These are phyloP conservation scores for Furcasterigmium furcatum DNA, from an alignment of 2,329 filamentous ascomycete genomes.

Conservation along the genomic window DNA sequence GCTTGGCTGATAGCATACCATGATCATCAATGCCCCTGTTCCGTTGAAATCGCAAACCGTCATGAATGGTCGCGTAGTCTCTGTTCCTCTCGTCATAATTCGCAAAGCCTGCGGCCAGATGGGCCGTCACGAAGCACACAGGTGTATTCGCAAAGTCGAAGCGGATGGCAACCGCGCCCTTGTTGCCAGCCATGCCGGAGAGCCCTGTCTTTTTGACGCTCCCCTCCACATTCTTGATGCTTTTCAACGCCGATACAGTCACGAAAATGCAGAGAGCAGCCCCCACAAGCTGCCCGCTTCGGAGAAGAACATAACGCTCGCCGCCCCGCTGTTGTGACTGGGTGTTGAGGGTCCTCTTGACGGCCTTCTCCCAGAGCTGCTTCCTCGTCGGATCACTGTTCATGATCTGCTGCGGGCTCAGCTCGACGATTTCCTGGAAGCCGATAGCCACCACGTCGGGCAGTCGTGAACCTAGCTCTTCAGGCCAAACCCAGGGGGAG, in stretches of 20 bases:
- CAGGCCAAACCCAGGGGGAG: conserved; percentile 79
- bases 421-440: conserved; percentile 97
- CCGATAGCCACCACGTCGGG: conserved; percentile 88
- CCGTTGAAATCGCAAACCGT: conserved; percentile 84
- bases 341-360: conserved; percentile 72
- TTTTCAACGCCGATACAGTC: conserved; percentile 68
- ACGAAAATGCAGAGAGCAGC: conserved; percentile 92
- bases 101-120: conserved; percentile 91
- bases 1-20: conserved; percentile 38
- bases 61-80: conserved; percentile 86
- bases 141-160: conserved; percentile 92
- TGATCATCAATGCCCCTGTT: conserved; percentile 92
- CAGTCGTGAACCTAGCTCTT: conserved; percentile 52
- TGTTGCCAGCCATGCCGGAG: conserved; percentile 97
- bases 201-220: conserved; percentile 91
- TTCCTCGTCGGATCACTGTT: conserved; percentile 89
- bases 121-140: conserved; percentile 93
- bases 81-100: conserved; percentile 96
- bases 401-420: conserved; percentile 98
- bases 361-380: conserved; percentile 80
- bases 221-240: conserved; percentile 96
- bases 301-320: conserved; percentile 82
- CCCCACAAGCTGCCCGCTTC: conserved; percentile 92
- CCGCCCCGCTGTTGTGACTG: conserved; percentile 62
- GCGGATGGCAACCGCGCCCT: conserved; percentile 93